Percentiles rank a stretch among this genome's conserved stretches.
Conservation (phyloP, 2,329 filamentous ascomycete species). For the Colletotrichum ledebouriae region DNA sequence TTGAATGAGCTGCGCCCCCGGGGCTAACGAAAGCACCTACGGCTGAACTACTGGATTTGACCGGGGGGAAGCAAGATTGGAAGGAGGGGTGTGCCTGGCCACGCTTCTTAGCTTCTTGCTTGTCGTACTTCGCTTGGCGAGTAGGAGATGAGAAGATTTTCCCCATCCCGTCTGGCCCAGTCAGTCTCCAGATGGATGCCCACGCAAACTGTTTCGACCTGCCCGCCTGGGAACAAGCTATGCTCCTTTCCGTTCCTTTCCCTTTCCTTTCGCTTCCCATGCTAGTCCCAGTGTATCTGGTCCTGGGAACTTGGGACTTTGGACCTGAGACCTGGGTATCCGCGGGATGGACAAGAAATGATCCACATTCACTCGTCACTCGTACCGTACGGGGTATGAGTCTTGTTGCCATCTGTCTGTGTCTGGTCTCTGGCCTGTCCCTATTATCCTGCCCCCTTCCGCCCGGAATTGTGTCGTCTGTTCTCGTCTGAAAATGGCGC, state of each 20-base stretch:
- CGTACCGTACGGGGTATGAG: constrained; percentile 3
- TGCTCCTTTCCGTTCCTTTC: background rate
- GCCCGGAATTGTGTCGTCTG: constrained; percentile 25
- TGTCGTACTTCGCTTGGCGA: constrained; percentile 18
- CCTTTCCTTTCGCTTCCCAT: too few relatives aligned
- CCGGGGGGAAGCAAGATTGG: constrained; percentile 32
- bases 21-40: constrained; percentile 33
- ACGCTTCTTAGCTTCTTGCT: constrained; percentile 15
- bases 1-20: constrained; percentile 26
- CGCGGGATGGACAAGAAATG: constrained; percentile 5
- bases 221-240: constrained; percentile 29
- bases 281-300: too few relatives aligned
- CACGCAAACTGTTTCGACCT: constrained; percentile 37
- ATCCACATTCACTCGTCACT: constrained; percentile 15
- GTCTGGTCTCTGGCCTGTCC: background rate
- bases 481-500: constrained; percentile 38
- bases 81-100: constrained; percentile 17
- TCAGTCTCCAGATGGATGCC: constrained; percentile 7
- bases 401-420: background rate
- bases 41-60: constrained; percentile 30
- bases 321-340: background rate
- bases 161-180: constrained; percentile 9
- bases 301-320: background rate
- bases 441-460: constrained; percentile 31
- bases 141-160: constrained; percentile 20